Evolutionary conservation across 2,329 filamentous ascomycete genomes (phyloP), one percentile per base, ranked within the genome.

Genomic region (Phialocephala subalpina): DNA sequence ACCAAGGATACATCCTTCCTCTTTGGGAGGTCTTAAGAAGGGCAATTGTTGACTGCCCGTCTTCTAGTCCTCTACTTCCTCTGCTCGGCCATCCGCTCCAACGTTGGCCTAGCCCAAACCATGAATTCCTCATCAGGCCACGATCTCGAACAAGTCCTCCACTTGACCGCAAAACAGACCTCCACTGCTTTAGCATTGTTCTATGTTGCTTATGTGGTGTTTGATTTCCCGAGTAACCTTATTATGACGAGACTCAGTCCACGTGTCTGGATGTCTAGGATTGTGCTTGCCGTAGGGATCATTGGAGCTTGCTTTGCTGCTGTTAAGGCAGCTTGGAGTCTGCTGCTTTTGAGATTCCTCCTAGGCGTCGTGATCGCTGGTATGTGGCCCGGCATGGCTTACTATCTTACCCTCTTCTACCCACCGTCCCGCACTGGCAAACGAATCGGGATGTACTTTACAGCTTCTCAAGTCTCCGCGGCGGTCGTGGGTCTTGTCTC

Each of bases 381-480:
- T 56, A 94, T 97, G 90, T 97, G 94, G 94, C 94, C 94, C 0
- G 66, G 94, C 58, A 97, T 97, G 94, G 88, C 93, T 11, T 96
- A 96, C 78, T 97, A 97, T 75, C 83, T 97, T 56, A 97, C 94
- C 0, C 84, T 97, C 8, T 97, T 97, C 82, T 97, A 97, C 75
- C 94, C 94, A 7, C 93, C 94, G 0, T 92, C 92, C 6, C 86
- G 92, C 14, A 96, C 91, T 1, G 94, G 92, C 16, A 97, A 96
- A 81, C 87, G 94, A 45, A 97, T 97, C 70, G 94, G 94, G 42
- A 87, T 91, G 77, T 97, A 97, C 81, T 97, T 93, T 77, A 97
- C 93, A 1, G 94, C 94, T 0, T 87, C 93, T 0, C 94, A 97
- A 77, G 87, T 97, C 29, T 97, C 94, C 2, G 94, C 94, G 1